These are phyloP conservation scores for Solanum megistacrolobum DNA, from an alignment of 257 asterid genomes.

Conservation along the genomic window DNA sequence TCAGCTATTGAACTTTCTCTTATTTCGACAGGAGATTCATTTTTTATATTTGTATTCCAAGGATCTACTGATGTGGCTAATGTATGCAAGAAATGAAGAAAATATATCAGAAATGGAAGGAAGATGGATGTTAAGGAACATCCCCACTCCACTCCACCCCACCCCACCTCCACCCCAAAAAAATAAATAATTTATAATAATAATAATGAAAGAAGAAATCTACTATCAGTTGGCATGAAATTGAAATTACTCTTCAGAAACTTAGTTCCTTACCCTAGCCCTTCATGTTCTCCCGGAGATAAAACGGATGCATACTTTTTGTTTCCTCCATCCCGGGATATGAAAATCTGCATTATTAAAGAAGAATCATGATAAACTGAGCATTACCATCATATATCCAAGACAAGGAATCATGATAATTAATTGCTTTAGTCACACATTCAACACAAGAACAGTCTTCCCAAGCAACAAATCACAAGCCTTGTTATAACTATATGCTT, in stretches of 20 bases:
- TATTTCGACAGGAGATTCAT: not conserved
- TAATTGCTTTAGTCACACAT: not conserved
- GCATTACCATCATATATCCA: not conserved
- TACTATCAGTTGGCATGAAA: not conserved
- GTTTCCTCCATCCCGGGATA: constrained; percentile 95
- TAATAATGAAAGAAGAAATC: not conserved
- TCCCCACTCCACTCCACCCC: not conserved
- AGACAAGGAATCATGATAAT: not conserved
- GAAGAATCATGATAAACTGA: not conserved
- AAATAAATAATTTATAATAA: not conserved
- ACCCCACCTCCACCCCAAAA: not conserved
- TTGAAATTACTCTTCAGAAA: not conserved
- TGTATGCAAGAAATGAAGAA: not conserved
- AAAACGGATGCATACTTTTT: constrained; percentile 87
- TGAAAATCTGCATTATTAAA: constrained; percentile 49
- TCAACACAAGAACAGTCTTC: not conserved
- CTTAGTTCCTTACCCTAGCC: constrained; percentile 62
- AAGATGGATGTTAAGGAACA: not conserved
- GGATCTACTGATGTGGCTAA: not conserved
- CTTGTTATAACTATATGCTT: not conserved
- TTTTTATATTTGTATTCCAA: not conserved
- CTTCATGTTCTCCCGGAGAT: constrained; percentile 83
- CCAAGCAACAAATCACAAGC: not conserved
- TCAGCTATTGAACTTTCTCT: not conserved
- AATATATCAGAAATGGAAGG: not conserved